Base-by-base conservation (phyloP, 192 early-diverging fungal genomes). In the Backusella parvicylindrica region DNA sequence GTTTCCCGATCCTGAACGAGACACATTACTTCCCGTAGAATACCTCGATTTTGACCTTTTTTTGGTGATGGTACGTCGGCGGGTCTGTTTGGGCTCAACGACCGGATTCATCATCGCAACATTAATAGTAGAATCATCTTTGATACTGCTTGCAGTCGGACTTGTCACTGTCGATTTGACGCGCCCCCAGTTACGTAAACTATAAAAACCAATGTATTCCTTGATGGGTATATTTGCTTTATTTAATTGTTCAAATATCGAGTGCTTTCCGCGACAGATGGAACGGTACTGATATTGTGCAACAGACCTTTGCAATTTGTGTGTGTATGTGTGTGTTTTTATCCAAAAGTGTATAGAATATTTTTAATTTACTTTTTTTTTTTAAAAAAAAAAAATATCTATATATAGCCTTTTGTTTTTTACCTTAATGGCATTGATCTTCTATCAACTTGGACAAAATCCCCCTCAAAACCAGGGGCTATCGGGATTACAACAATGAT, bases 401-500 rank as follows among this genome's bases (percentile, higher is more conserved):
- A 50, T 16, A 40, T 32, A 68, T 56, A 75, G 18, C 28, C 16
- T 47, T 65, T 56, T 65, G 26, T 40, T 71, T 40, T 71, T 60
- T 73, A 78, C 77, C 77, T 63, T 15, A 78, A 26, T 15, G 77
- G 47, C 77, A 78, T 78, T 21, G 77, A 71, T 68, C 64, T 23
- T n/a, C 49, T 30, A 18, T 73, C 66, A 13, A 50, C n/a, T 56
- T 33, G 88, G 66, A 80, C 85, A 71, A 96, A 88, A 68, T 95
- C 94, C 21, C 92, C 94, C 64, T 91, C 88, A 63, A 96, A 96
- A 16, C 91, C 93, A 11, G 95, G 95, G 78, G 92, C 91, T 33
- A 93, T 81, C 15, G 95, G 95, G 70, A 96, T 94, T 18, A 95
- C 75, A 21, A 96, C 89, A 66, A 93, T 90, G 28, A 93, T 87